Evolutionary conservation across 148 eudicot species (phyloP).

Genomic region (Silene latifolia): DNA sequence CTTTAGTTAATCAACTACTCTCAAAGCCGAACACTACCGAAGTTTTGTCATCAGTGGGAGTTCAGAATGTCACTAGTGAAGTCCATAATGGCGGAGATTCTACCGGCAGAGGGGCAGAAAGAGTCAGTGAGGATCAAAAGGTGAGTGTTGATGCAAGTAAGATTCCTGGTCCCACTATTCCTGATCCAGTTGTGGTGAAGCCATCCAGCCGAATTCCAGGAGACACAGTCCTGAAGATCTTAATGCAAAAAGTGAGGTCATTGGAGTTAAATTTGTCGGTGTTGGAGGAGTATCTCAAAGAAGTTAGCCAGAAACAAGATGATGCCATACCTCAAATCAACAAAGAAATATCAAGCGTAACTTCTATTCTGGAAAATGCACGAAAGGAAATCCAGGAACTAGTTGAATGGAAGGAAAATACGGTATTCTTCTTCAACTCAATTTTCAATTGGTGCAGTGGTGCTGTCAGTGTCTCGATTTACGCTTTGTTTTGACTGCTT

Average conservation of each 20-base stretch:
- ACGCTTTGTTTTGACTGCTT: slow-evolving; percentile 7
- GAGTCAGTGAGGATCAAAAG: slow-evolving; percentile 33
- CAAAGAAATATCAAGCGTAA: slow-evolving; percentile 48
- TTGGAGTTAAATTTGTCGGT: slow-evolving; percentile 69
- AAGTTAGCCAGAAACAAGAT: slow-evolving; percentile 58
- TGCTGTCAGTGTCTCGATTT: background rate
- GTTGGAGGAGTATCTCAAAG: slow-evolving; percentile 74
- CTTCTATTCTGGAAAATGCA: slow-evolving; percentile 46
- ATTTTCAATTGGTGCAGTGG: background rate
- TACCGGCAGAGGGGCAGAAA: slow-evolving; percentile 38
- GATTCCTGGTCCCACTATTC: slow-evolving; percentile 30
- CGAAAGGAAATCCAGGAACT: slow-evolving; percentile 53
- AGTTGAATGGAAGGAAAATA: slow-evolving; percentile 62
- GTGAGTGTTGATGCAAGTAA: slow-evolving; percentile 29
- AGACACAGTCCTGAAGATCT: slow-evolving; percentile 73
- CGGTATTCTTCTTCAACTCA: slow-evolving; percentile 34
- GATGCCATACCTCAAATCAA: slow-evolving; percentile 62
- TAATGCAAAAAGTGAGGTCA: slow-evolving; percentile 84
- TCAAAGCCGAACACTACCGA: slow-evolving; percentile 41
- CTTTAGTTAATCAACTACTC: slow-evolving; percentile 27
- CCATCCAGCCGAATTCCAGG: slow-evolving; percentile 66
- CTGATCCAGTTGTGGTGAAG: slow-evolving; percentile 46
- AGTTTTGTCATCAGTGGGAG: slow-evolving; percentile 27
- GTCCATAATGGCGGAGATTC: slow-evolving; percentile 28
- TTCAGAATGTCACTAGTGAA: slow-evolving; percentile 39